Base-by-base conservation (phyloP, 1,139 yeast genomes). In the Zygotorulaspora mrakii region DNA sequence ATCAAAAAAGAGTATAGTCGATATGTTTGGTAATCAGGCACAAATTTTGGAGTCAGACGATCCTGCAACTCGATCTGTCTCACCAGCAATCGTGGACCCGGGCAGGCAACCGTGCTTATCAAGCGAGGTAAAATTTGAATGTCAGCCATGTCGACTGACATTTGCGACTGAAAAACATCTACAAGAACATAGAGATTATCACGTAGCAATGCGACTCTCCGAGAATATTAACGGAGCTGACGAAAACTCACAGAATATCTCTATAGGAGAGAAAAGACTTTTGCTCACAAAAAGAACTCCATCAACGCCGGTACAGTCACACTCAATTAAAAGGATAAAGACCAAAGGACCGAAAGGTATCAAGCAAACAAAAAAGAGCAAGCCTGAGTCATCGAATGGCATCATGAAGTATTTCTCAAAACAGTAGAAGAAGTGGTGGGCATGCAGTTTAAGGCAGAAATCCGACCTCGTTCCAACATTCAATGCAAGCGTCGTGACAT, bases 1-100 rank as follows among this genome's bases (percentile, higher is more conserved):
- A 24, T 67, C 64, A 10, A 62, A 66, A 7, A 68, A 66, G 41
- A 67, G 77, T 3, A 70, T 79, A 6, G 76, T 78, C 40, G 66
- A 71, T n/a, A 74, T 76, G 61, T 64, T 76, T 34, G 60, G 59
- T 4, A 42, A 17, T 18, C 39, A 42, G 20, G 17, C 38, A n/a
- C 26, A 17, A 11, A 14, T 23, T 14, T 36, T 11, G 5, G 29
- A 23, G 12, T 11, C 17, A 10, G 14, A 11, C 23, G 3, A 3
- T 13, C 32, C 5, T 13, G 31, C 20, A 13, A 26, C 11, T 5
- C 10, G 10, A n/a, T 20, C 22, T 9, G 10, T 8, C 7, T 3
- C 34, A 10, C 9, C 10, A 8, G 9, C 30, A 7, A 11, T 12
- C 11, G 24, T 25, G 10, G 22, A 11, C 9, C 8, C 14, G 9